phyloP scores from a whole-genome alignment of 257 asterid genomes.

The Leonotis leonurus region DNA sequence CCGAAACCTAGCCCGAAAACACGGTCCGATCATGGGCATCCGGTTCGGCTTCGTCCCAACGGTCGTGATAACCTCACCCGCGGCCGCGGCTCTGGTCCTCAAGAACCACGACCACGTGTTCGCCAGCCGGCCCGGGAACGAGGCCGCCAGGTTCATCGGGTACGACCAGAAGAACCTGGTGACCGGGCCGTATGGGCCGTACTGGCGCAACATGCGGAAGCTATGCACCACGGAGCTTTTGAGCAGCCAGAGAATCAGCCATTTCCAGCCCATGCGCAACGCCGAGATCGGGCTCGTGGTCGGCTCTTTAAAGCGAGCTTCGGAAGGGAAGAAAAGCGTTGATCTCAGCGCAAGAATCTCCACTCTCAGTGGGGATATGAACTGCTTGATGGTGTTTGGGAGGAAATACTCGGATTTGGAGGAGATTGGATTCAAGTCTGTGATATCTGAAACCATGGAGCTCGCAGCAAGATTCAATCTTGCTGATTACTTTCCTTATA shows the following conservation, averaged over 20 bases:
- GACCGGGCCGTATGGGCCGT: neutral
- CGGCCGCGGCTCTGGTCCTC: conserved; percentile 14
- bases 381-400: neutral
- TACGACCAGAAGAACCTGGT: neutral
- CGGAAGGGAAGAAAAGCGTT: neutral
- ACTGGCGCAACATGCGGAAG: neutral
- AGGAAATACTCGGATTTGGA: conserved; percentile 21
- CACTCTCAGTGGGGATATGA: neutral
- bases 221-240: neutral
- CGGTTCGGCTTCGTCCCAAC: conserved; percentile 11
- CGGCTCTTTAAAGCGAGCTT: conserved; percentile 5
- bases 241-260: neutral
- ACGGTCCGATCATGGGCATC: neutral
- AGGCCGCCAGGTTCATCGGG: neutral
- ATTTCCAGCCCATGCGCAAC: neutral
- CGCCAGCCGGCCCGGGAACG: conserved; percentile 12
- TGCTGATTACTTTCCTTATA: conserved; percentile 34
- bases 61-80: conserved; percentile 13
- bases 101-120: conserved; percentile 15
- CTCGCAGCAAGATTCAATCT: conserved; percentile 18
- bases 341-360: conserved; percentile 18
- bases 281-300: neutral
- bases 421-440: neutral
- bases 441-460: conserved; percentile 5
- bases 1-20: conserved; percentile 3